Conservation (phyloP, 371 early-diverging fungal species). For the Encephalitozoon cuniculi region DNA sequence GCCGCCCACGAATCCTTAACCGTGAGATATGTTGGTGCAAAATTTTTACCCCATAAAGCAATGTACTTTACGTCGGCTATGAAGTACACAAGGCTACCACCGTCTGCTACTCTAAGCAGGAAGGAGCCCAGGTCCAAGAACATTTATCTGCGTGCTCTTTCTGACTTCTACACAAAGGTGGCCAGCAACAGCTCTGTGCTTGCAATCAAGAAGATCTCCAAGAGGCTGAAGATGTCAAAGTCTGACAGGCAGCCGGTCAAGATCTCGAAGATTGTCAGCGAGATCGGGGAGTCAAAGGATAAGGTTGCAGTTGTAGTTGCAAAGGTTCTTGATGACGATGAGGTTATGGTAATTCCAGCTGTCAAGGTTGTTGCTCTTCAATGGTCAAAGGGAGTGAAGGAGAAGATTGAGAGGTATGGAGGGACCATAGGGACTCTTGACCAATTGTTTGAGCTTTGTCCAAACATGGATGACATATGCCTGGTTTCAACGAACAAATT, state of each 20-base stretch:
- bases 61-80: background rate
- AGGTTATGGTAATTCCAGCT: constrained; percentile 50
- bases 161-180: constrained; percentile 31
- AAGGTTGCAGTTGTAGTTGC: constrained; percentile 58
- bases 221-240: constrained; percentile 44
- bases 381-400: constrained; percentile 51
- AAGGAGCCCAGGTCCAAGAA: constrained; percentile 23
- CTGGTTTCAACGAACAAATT: constrained; percentile 50
- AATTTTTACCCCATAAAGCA: constrained; percentile 27
- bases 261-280: constrained; percentile 47
- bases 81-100: constrained; percentile 8
- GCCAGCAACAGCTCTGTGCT: constrained; percentile 12
- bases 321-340: constrained; percentile 61
- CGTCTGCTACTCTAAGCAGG: constrained; percentile 7
- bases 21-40: background rate
- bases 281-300: constrained; percentile 29
- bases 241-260: constrained; percentile 51
- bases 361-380: constrained; percentile 57
- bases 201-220: constrained; percentile 38
- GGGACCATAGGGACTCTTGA: constrained; percentile 60
- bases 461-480: constrained; percentile 48
- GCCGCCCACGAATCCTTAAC: no score
- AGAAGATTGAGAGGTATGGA: constrained; percentile 57
- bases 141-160: constrained; percentile 2
- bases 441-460: constrained; percentile 53